Evolutionary conservation across 345 rosid species (phyloP), one percentile per base, ranked within the genome.

Genomic region (Excoecaria agallocha): DNA sequence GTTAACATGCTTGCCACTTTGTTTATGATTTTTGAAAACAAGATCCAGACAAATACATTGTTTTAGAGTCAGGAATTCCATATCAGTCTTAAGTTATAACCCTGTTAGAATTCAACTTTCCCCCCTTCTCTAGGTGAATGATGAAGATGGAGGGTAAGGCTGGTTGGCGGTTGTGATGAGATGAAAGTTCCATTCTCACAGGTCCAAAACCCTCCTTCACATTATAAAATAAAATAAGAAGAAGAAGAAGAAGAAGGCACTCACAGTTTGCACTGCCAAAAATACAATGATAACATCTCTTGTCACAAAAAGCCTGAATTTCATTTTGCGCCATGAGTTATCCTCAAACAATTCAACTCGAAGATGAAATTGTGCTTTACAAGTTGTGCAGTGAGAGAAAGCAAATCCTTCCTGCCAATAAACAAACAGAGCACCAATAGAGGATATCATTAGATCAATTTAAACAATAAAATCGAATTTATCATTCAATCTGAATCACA

Each of bases 281-380:
- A 94, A 94, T 4, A 95, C 96, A 74, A 92, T 78, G 75, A 95
- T 77, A 70, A 92, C 98, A 81, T 95, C 98, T 76, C 99, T 92
- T 0, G 99, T 93, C 41, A 95, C 97, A 78, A 95, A 95, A 72
- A 95, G 86, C 79, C 99, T 89, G 81, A 95, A 95, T 78, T 92
- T 95, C 39, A 86, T 76, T 84, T 88, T 91, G 56, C 92, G 95
- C 97, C 99, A 92, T 16, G 96, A 85, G 76, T 85, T 91, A 73
- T 89, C 98, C 81, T 95, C 97, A 79, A 88, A 86, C 10, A 84
- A 77, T 51, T 82, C 87, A 74, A 91, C 89, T 24, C 82, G 90
- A 59, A 95, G 89, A 71, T 92, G 99, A 85, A 86, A 92, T 65
- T 87, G 95, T 0, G 97, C 97, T 85, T 89, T 90, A 74, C 97